Percentiles rank a stretch among this genome's conserved stretches.
These are phyloP conservation scores for Suillus subaureus DNA, from an alignment of 768 basidiomycete genomes.

Conservation along the genomic window DNA sequence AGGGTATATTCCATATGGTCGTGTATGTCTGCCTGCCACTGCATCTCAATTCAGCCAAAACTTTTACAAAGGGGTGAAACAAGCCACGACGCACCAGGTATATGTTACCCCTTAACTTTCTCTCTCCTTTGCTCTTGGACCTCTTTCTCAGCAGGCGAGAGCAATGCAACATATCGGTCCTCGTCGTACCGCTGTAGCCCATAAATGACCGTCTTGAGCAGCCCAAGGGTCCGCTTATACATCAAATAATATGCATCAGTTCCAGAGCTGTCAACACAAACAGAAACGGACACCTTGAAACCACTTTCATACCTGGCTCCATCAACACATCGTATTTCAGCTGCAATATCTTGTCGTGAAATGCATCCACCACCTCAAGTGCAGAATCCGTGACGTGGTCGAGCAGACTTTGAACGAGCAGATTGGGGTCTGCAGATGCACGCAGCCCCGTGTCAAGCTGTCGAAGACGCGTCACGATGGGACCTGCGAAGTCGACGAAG, in stretches of 20 bases:
- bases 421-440: slow-evolving; percentile 61
- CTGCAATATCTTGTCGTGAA: slow-evolving; percentile 61
- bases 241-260: slow-evolving; percentile 74
- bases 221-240: too few species aligned
- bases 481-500: slow-evolving; percentile 50
- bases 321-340: slow-evolving; percentile 63
- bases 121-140: not conserved
- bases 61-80: not conserved
- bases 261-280: not conserved
- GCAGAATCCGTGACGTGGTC: slow-evolving; percentile 73
- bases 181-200: too few species aligned
- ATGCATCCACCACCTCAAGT: slow-evolving; percentile 68
- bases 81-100: slow-evolving; percentile 50
- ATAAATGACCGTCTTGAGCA: too few species aligned
- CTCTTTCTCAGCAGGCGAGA: slow-evolving; percentile 35
- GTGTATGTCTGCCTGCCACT: slow-evolving; percentile 62
- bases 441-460: slow-evolving; percentile 63
- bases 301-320: slow-evolving; percentile 61
- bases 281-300: slow-evolving; percentile 39
- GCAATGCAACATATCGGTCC: slow-evolving; percentile 61
- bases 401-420: slow-evolving; percentile 69
- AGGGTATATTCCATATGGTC: slow-evolving; percentile 80
- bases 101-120: slow-evolving; percentile 63
- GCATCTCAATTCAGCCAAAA: slow-evolving; percentile 1
- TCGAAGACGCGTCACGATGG: slow-evolving; percentile 59